Conservation (phyloP, 2,329 filamentous ascomycete species). For the Xylariaceae sp. region DNA sequence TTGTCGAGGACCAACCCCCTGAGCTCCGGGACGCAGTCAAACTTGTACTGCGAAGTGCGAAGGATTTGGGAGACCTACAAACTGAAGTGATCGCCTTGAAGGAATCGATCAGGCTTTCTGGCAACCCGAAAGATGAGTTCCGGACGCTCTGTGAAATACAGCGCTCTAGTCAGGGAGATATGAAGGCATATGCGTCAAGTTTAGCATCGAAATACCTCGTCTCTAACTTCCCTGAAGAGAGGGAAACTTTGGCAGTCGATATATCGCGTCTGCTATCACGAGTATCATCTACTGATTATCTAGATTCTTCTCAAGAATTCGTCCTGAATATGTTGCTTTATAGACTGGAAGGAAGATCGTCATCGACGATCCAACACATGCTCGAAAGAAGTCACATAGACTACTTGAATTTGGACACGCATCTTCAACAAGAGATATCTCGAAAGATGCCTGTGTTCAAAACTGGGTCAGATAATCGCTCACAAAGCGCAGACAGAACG, state of each 20-base stretch:
- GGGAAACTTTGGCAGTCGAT: conserved; percentile 7
- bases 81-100: conserved; percentile 15
- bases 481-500: neutral
- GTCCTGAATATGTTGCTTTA: conserved; percentile 15
- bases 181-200: conserved; percentile 13
- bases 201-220: conserved; percentile 19
- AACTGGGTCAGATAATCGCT: conserved; percentile 8
- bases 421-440: conserved; percentile 10
- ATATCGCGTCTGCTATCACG: conserved; percentile 14
- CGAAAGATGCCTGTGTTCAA: conserved; percentile 11
- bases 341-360: conserved; percentile 11
- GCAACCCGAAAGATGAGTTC: conserved; percentile 11
- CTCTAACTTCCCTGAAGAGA: conserved; percentile 7
- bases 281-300: conserved; percentile 11
- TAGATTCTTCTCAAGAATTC: conserved; percentile 9
- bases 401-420: conserved; percentile 11
- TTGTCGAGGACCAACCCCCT: conserved; percentile 2
- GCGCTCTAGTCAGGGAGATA: conserved; percentile 17
- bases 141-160: conserved; percentile 16
- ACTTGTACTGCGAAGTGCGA: conserved; percentile 12
- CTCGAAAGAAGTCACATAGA: conserved; percentile 11
- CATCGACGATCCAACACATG: conserved; percentile 7
- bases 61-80: conserved; percentile 14
- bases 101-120: conserved; percentile 16
- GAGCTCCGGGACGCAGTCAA: conserved; percentile 11